Evolutionary conservation across 2,329 filamentous ascomycete genomes (phyloP).

Genomic region (Alternaria novae-zelandiae): DNA sequence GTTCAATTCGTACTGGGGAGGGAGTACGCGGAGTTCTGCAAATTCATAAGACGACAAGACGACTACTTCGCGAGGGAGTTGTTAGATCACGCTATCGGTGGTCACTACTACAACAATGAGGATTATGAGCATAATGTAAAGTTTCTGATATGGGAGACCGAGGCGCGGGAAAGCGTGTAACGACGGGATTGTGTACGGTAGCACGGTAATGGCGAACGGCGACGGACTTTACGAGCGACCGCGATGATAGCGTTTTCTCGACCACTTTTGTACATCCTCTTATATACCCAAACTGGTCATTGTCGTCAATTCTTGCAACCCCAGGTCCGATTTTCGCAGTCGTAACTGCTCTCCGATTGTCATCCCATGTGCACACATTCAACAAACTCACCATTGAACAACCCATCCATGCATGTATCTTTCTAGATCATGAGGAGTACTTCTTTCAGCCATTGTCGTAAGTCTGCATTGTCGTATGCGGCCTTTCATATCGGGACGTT

Average conservation of each 20-base stretch:
- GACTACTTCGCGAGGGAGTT: slow-evolving; percentile 22
- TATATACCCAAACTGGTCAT: too few relatives aligned
- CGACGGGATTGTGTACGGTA: not conserved
- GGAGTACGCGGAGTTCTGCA: slow-evolving; percentile 26
- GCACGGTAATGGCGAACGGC: not conserved
- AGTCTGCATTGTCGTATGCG: not conserved
- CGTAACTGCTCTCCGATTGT: too few relatives aligned
- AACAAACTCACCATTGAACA: not conserved
- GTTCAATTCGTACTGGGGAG: slow-evolving; percentile 25
- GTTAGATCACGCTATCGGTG: slow-evolving; percentile 29
- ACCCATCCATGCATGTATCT: not conserved
- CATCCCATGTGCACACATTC: not conserved
- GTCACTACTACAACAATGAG: slow-evolving; percentile 19
- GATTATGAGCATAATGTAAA: slow-evolving; percentile 26
- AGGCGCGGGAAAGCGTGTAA: slow-evolving; percentile 28
- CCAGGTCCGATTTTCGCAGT: too few relatives aligned
- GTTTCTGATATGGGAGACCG: slow-evolving; percentile 31
- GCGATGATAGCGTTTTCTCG: not conserved
- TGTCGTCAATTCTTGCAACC: too few relatives aligned
- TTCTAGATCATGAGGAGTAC: not conserved
- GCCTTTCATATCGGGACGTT: not conserved
- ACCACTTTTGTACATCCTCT: not conserved
- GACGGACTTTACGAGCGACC: not conserved
- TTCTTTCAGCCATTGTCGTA: not conserved
- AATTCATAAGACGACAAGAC: slow-evolving; percentile 29